Base-by-base conservation (phyloP, 495 filamentous ascomycete species). In the Penicillium robsamsonii region DNA sequence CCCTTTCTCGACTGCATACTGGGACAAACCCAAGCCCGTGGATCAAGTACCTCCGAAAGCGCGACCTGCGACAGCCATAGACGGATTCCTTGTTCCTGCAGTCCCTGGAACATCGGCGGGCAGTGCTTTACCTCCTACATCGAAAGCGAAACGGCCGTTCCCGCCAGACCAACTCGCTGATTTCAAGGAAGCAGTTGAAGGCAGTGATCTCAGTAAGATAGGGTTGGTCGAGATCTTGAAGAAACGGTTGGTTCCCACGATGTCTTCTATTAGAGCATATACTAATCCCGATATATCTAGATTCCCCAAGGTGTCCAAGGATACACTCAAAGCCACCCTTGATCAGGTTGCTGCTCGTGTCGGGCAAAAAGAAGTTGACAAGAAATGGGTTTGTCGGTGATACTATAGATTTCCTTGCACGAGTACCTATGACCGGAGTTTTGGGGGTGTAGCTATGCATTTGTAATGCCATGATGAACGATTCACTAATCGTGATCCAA, bases 1-100 rank as follows among this genome's bases (percentile, higher is more conserved):
- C 57, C 94, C 94, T 0, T 96, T 91, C 64, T 91, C 89, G 0
- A 84, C 81, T 1, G 69, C 70, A 4, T 97, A 97, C 73, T 97
- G 94, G 94, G 78, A 75, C 15, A 75, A 70, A 37, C 79, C 62
- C 38, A 72, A 68, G 52, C 55, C 57, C 10, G 50, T 57, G 12
- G 66, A 71, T 9, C 54, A 45, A 20, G 45, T 9, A 25, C 35
- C 38, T 15, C 24, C 37, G 6, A 52, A 52, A 42, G 49, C 25
- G 27, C 49, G 33, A 12, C 20, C 20, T 4, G 35, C 5, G 17
- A 33, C 37, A 42, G 41, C 37, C 37, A 30, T 73, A 6, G 63
- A 71, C 31, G 51, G 57, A 4, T 72, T 71, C 58, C 55, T 63
- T 41, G 58, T 64, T 5, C 52, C 58, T 13, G n/a, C 46, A 38